Base-by-base conservation (phyloP, 352 stramenopile species). In the Globisporangium abappressorium region DNA sequence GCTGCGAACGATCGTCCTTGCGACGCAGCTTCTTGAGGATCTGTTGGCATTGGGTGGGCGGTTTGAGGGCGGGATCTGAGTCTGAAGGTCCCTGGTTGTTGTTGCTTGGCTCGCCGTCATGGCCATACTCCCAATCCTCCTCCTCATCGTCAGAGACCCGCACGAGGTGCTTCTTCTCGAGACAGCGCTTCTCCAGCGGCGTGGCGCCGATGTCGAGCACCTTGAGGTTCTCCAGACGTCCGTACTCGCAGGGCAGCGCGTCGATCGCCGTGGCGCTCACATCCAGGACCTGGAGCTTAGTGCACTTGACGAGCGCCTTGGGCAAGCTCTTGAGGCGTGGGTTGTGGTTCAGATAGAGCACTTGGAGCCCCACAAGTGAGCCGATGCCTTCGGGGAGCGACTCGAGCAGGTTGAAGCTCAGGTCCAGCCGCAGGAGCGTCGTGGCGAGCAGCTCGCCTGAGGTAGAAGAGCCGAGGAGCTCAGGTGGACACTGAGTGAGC, bases 301-400 rank as follows among this genome's bases (percentile, higher is more conserved):
- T 51, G 65, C 89, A 97, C 26, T 85, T 66, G 18, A 78, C 71
- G 18, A 97, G 73, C 34, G 89, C 59, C 3, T 67, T 36, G 3
- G 89, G 88, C 4, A 97, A 57, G 0, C 53, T 47, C 24, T 64
- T 57, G 3, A 97, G 80, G 7, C 71, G 66, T 5, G 85, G 88
- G 60, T 97, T 97, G 62, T 93, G 77, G 66, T 93, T 95, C 33
- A 97, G 68, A 74, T 88, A 96, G 14, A 97, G 77, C 60, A 91
- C 72, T 55, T 89, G 83, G 7, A 97, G 82, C 24, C 68, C 70
- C 30, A 69, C 55, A 30, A 97, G 77, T 5, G 70, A 62, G 24
- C 77, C 71, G 49, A 97, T 78, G 7, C 74, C 67, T 36, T 86
- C 75, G 0, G 89, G 86, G 8, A 97, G 69, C 2, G 69, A 61